Conservation (phyloP, 2,329 filamentous ascomycete genomes). For the Talaromyces verruculosus region DNA sequence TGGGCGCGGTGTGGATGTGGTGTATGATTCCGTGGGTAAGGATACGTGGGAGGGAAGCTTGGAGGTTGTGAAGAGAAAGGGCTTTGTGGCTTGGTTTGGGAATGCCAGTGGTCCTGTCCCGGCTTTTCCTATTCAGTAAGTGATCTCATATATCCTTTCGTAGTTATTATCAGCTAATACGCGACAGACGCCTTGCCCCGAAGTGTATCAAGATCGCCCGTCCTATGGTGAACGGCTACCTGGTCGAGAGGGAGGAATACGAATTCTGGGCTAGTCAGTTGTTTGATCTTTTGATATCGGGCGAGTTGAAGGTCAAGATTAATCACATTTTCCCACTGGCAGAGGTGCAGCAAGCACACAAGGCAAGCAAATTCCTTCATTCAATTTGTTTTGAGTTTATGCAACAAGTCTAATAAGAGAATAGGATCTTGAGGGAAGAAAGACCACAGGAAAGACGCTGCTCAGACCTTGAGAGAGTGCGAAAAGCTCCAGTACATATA, state of each 20-base stretch:
- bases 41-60: slow-evolving; percentile 78
- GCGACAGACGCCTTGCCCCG: slow-evolving; percentile 38
- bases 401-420: slow-evolving; percentile 13
- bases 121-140: slow-evolving; percentile 63
- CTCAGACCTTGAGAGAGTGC: slow-evolving; percentile 57
- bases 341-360: slow-evolving; percentile 70
- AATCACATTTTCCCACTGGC: slow-evolving; percentile 75
- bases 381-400: neutral
- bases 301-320: slow-evolving; percentile 69
- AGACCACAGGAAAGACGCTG: slow-evolving; percentile 80
- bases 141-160: slow-evolving; percentile 19
- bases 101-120: slow-evolving; percentile 78
- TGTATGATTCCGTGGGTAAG: slow-evolving; percentile 86
- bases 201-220: slow-evolving; percentile 78
- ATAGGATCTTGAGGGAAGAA: slow-evolving; percentile 74
- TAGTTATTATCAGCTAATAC: neutral
- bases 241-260: slow-evolving; percentile 68
- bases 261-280: slow-evolving; percentile 70
- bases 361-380: slow-evolving; percentile 35
- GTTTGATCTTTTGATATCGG: slow-evolving; percentile 64
- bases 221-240: slow-evolving; percentile 71
- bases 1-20: slow-evolving; percentile 69
- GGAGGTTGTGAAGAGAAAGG: slow-evolving; percentile 73
- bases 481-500: neutral
- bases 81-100: slow-evolving; percentile 74